Base-by-base conservation (phyloP, 1,284 basidiomycete genomes). In the Ceratobasidium sp. region DNA sequence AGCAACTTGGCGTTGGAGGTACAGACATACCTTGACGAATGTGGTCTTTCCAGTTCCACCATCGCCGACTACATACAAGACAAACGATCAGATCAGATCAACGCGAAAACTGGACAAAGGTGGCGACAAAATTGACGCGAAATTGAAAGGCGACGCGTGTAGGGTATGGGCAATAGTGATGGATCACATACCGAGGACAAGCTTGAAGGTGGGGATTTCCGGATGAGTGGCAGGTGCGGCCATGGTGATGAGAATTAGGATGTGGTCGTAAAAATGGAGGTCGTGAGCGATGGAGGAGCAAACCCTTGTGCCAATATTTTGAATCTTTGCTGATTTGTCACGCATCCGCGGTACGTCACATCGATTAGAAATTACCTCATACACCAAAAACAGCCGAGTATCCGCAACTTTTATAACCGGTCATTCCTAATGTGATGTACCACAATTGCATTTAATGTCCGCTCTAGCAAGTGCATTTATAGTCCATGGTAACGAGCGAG, bases 41-140 rank as follows among this genome's bases (percentile, higher is more conserved):
- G 95, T 97, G 72, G 94, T 97, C 84, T 97, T 95, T 76, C 95
- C 96, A 71, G 96, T 98, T 79, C 96, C 96, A 80, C 96, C 96
- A 78, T 98, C 96, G 77, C 96, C 95, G 76, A 98, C 95, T 91
- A 74, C 59, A 74, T 56, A 72, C 58, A 72, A 58, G 29, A 53
- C 75, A 76, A 74, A 27, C 27, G 29, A 16, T 76, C 60, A 57
- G 52, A 62, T 66, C 58, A 69, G 71, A 59, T 70, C 33, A 73
- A 56, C 30, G 58, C 50, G 54, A 53, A 66, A 62, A 49, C 16
- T 29, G 41, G 53, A 29, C 3, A 39, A 33, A 77, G 76, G 70
- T 75, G 42, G 52, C 54, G 66, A 72, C 46, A 50, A 53, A 54
- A 66, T 53, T 66, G 71, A 47, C 47, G 64, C 70, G 70, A 72